phyloP scores from a whole-genome alignment of 2,329 filamentous ascomycete species.

The Chrysoporthe cubensis region DNA sequence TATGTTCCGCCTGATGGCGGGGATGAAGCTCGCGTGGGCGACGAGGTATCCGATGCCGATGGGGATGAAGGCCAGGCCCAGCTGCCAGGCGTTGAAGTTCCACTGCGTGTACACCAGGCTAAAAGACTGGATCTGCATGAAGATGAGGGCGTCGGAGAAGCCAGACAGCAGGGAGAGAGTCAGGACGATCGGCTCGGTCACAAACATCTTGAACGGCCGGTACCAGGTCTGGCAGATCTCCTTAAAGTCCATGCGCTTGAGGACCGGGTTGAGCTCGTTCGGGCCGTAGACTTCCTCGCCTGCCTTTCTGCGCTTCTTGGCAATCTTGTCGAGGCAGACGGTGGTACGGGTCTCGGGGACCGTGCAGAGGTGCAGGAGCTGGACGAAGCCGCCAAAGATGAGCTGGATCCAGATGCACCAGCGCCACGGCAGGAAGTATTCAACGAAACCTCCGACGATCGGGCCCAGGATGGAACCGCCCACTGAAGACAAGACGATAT shows the following conservation, averaged over 20 bases:
- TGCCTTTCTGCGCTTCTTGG: constrained; percentile 70
- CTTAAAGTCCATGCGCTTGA: constrained; percentile 59
- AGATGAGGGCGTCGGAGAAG: constrained; percentile 76
- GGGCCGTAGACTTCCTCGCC: constrained; percentile 72
- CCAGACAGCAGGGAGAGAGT: constrained; percentile 71
- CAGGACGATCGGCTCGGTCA: constrained; percentile 75
- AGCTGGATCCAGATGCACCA: constrained; percentile 81
- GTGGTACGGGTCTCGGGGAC: constrained; percentile 81
- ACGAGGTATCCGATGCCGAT: constrained; percentile 70
- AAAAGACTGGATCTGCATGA: constrained; percentile 77
- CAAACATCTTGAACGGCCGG: constrained; percentile 73
- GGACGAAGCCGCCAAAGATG: constrained; percentile 73
- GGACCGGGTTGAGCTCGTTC: constrained; percentile 68
- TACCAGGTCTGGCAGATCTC: constrained; percentile 62
- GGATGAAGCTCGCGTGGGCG: constrained; percentile 63
- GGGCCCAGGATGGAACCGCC: constrained; percentile 77
- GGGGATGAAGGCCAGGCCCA: constrained; percentile 67
- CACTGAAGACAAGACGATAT: constrained; percentile 79
- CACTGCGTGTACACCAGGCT: constrained; percentile 70
- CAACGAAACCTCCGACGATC: constrained; percentile 77
- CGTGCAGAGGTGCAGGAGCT: constrained; percentile 66
- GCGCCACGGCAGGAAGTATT: constrained; percentile 69
- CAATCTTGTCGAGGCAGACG: constrained; percentile 78
- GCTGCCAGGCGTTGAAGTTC: constrained; percentile 59
- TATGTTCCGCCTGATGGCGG: constrained; percentile 58